Base-by-base conservation (phyloP, 2,329 filamentous ascomycete genomes). In the Leptosphaerulina australis region DNA sequence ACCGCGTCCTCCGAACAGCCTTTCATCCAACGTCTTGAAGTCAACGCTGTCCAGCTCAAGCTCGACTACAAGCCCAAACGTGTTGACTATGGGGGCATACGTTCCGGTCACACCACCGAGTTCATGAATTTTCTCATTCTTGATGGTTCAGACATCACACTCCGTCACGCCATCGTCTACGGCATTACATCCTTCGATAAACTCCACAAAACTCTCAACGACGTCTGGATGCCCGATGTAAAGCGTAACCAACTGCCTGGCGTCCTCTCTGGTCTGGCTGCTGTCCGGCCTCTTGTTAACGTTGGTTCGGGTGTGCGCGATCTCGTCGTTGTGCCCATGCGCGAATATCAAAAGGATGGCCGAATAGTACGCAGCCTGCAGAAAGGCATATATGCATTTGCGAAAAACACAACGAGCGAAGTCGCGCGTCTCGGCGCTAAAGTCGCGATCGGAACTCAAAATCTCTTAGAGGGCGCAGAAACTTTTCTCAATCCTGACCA, bases 111-210 rank as follows among this genome's bases (percentile, higher is more conserved):
- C 59, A 97, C 94, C 0, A 96, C 91, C 0, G 94, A 99, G 71
- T 96, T 99, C 66, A 97, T 97, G 92, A 99, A 99, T 72, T 97
- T 99, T 69, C 83, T 99, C 58, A 89, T 93, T 11, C 83, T 99
- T 1, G 94, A 99, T 61, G 87, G 90, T 58, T 86, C 94, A 2
- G 86, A 93, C 53, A 88, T 99, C 81, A 83, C 88, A 5, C 81
- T 99, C 44, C 84, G 89, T 10, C 92, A 93, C 69, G 88, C 90
- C 20, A 97, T 99, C 60, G 85, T 97, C 26, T 97, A 97, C 61
- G 94, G 95, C 21, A 84, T 96, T 1, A 86, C 86, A 6, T 94
- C 94, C 0, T 97, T 97, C 62, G 92, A 97, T 60, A 86, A 89
- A 39, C 81, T 99, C 2, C 91, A 94, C 44, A 85, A 92, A 71